Percentiles rank a stretch among this genome's conserved stretches.
These are phyloP conservation scores for Vitis rupestris DNA, from an alignment of 164 flowering plant species.

Conservation along the genomic window DNA sequence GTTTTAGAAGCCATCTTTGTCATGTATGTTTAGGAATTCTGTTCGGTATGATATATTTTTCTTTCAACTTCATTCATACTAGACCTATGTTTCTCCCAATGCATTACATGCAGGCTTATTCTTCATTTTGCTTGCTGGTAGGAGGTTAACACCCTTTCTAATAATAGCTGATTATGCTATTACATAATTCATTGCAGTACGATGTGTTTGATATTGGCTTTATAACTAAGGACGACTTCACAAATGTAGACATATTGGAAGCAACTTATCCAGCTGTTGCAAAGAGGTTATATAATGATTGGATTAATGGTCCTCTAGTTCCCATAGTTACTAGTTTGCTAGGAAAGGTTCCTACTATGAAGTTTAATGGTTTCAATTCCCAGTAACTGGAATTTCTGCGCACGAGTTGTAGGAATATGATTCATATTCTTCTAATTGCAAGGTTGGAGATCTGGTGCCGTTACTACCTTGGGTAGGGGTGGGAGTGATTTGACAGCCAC, in stretches of 20 bases:
- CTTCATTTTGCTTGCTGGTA: no score
- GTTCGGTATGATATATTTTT: no score
- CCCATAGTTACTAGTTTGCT: conserved; percentile 96
- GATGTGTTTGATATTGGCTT: conserved; percentile 95
- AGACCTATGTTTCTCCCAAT: no score
- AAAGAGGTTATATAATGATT: conserved; percentile 75
- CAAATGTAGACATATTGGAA: conserved; percentile 95
- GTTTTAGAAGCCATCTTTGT: no score
- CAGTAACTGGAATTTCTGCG: no score
- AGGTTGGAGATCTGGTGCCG: conserved; percentile 84
- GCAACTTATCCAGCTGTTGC: conserved; percentile 98
- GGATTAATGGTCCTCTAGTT: conserved; percentile 80
- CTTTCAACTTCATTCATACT: no score
- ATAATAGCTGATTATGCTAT: not conserved
- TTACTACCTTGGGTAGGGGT: conserved; percentile 92
- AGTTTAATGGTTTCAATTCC: not conserved
- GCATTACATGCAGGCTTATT: no score
- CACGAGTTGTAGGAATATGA: not conserved
- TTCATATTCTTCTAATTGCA: conserved; percentile 21
- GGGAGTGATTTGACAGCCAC: conserved; percentile 98
- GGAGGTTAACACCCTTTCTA: not conserved
- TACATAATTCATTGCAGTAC: conserved; percentile 58
- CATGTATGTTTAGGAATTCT: no score
- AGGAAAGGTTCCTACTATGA: conserved; percentile 63
- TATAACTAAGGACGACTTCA: conserved; percentile 94